These are phyloP conservation scores for Penicillium mononematosum DNA, from an alignment of 495 filamentous ascomycete genomes.

Conservation along the genomic window DNA sequence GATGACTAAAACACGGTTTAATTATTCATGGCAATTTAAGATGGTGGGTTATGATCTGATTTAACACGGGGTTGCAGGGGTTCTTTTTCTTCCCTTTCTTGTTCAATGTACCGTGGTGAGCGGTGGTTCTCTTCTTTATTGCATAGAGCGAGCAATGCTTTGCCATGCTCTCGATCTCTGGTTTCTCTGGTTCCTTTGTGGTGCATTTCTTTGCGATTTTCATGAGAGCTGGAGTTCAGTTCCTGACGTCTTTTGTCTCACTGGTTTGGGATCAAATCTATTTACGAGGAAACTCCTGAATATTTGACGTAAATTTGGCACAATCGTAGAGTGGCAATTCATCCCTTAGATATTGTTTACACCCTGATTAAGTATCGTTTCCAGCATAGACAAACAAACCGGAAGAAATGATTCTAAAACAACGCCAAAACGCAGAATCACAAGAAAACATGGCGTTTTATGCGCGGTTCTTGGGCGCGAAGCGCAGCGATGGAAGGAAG, in stretches of 20 bases:
- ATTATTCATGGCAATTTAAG: neutral
- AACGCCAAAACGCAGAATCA: slow-evolving; percentile 1
- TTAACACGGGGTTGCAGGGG: slow-evolving; percentile 3
- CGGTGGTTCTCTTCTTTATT: neutral
- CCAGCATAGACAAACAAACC: neutral
- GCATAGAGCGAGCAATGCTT: slow-evolving; percentile 5
- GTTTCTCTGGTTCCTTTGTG: slow-evolving; percentile 10
- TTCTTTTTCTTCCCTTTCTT: slow-evolving; percentile 2
- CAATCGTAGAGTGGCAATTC: neutral
- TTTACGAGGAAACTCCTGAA: neutral
- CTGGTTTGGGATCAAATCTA: neutral
- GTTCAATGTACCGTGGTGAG: neutral
- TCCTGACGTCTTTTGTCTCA: slow-evolving; percentile 4
- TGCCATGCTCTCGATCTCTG: slow-evolving; percentile 10
- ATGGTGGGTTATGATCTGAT: slow-evolving; percentile 1
- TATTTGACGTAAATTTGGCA: neutral
- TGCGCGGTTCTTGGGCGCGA: slow-evolving; percentile 26
- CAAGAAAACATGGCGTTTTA: slow-evolving; percentile 9
- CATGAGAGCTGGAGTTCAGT: slow-evolving; percentile 4
- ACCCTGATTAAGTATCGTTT: neutral
- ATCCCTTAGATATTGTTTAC: neutral
- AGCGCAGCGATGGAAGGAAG: slow-evolving; percentile 47
- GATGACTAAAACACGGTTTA: slow-evolving; percentile 59
- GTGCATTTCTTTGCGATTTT: slow-evolving; percentile 14
- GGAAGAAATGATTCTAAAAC: neutral